Evolutionary conservation across 768 basidiomycete species (phyloP).

Genomic region (Cyclocybe cylindracea): DNA sequence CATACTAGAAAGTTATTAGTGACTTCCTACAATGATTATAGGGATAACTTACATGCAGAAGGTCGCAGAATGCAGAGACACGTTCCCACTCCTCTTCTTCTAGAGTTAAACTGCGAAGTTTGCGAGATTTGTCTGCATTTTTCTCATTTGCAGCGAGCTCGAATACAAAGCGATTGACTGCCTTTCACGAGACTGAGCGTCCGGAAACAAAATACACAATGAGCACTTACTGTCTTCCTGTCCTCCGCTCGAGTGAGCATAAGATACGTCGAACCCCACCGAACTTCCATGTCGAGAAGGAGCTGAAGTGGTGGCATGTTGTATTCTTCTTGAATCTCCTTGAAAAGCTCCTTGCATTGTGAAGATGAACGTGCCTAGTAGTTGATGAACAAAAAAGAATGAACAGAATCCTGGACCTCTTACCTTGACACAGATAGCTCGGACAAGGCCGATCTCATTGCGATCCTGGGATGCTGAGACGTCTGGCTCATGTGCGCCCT

Average conservation of each 20-base stretch:
- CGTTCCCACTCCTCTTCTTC: slow-evolving; percentile 10
- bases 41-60: slow-evolving; percentile 11
- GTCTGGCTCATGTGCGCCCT: slow-evolving; percentile 8
- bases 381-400: not conserved
- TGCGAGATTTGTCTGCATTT: slow-evolving; percentile 2
- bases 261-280: slow-evolving; percentile 16
- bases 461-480: slow-evolving; percentile 5
- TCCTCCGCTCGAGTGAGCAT: slow-evolving; percentile 13
- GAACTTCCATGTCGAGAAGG: slow-evolving; percentile 19
- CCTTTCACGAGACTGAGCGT: too few relatives aligned
- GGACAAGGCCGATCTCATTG: slow-evolving; percentile 30
- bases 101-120: slow-evolving; percentile 3
- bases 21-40: too few relatives aligned
- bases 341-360: slow-evolving; percentile 15
- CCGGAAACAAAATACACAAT: not conserved
- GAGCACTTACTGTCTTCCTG: not conserved
- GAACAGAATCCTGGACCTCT: not conserved
- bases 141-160: slow-evolving; percentile 6
- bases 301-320: slow-evolving; percentile 11
- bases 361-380: slow-evolving; percentile 15
- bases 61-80: slow-evolving; percentile 9
- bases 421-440: slow-evolving; percentile 27
- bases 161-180: slow-evolving; percentile 5
- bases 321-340: slow-evolving; percentile 4
- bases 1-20: too few relatives aligned